Conservation (phyloP, 768 basidiomycete genomes). For the Termitomyces sp. region DNA sequence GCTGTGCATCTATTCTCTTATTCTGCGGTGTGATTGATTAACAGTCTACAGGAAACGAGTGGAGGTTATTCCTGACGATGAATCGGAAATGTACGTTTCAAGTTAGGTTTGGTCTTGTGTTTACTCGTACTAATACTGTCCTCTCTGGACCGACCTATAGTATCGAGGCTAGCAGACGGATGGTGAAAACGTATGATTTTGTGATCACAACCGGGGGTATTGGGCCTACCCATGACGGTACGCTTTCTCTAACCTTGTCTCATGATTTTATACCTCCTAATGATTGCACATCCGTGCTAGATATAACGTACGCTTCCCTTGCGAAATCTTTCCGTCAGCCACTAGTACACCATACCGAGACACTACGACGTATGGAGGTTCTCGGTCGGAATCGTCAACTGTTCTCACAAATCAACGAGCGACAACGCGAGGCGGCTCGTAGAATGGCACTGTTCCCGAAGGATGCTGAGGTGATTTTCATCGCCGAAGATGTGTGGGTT, state of each 20-base stretch:
- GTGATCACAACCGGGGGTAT: constrained; percentile 91
- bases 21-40: constrained; percentile 12
- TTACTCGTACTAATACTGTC: not conserved
- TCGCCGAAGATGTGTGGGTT: constrained; percentile 81
- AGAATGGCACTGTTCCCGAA: constrained; percentile 91
- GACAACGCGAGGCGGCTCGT: constrained; percentile 70
- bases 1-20: constrained; percentile 38
- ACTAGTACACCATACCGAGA: constrained; percentile 73
- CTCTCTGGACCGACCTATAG: constrained; percentile 28
- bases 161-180: constrained; percentile 76
- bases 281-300: constrained; percentile 24
- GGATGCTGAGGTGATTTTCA: constrained; percentile 72
- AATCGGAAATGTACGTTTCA: constrained; percentile 73
- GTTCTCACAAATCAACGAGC: constrained; percentile 56
- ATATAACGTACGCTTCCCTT: constrained; percentile 87
- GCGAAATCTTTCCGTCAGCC: constrained; percentile 76
- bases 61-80: constrained; percentile 89
- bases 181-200: constrained; percentile 81
- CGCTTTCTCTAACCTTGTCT: constrained; percentile 14
- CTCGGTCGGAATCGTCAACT: constrained; percentile 52
- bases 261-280: not conserved
- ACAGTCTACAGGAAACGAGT: constrained; percentile 60
- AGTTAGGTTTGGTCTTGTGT: not conserved
- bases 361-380: constrained; percentile 64
- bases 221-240: constrained; percentile 87